Percentiles rank a stretch among this genome's conserved stretches.
Evolutionary conservation across 2,329 filamentous ascomycete species (phyloP).

Genomic region (Clonostachys rhizophaga): DNA sequence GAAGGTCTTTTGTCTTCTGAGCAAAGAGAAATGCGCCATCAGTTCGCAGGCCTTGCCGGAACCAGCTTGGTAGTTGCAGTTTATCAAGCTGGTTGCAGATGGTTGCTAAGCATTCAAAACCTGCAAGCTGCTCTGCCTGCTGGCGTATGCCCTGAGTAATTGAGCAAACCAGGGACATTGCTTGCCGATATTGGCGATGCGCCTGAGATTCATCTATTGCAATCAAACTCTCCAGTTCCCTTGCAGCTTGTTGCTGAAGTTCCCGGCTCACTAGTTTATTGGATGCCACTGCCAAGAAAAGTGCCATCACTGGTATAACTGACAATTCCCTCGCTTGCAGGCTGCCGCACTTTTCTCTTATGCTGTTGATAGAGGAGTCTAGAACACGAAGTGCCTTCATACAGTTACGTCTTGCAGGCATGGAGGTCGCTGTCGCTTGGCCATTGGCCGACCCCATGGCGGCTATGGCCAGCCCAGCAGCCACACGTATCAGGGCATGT

Average conservation of each 20-base stretch:
- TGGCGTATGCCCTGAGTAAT: slow-evolving; percentile 42
- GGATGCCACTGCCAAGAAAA: no score
- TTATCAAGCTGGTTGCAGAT: slow-evolving; percentile 33
- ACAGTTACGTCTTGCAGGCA: background rate
- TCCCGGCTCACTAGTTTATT: no score
- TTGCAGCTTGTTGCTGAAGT: no score
- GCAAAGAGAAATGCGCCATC: slow-evolving; percentile 47
- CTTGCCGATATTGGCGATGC: slow-evolving; percentile 13
- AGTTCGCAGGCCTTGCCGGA: slow-evolving; percentile 29
- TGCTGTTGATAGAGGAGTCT: no score
- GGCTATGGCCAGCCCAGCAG: no score
- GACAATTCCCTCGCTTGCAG: no score
- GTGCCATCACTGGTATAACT: no score
- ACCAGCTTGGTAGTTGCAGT: slow-evolving; percentile 21
- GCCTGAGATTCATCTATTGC: slow-evolving; percentile 1
- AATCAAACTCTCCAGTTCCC: background rate
- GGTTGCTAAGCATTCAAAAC: slow-evolving; percentile 26
- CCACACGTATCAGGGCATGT: no score
- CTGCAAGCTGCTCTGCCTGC: slow-evolving; percentile 24
- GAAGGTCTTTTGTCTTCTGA: slow-evolving; percentile 44
- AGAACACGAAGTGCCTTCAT: background rate
- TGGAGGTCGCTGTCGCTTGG: background rate
- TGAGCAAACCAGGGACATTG: slow-evolving; percentile 33
- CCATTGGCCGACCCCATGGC: no score
- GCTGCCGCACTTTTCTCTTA: no score